These are phyloP conservation scores for Alternaria ventricosa DNA, from an alignment of 2,329 filamentous ascomycete species.

Conservation along the genomic window DNA sequence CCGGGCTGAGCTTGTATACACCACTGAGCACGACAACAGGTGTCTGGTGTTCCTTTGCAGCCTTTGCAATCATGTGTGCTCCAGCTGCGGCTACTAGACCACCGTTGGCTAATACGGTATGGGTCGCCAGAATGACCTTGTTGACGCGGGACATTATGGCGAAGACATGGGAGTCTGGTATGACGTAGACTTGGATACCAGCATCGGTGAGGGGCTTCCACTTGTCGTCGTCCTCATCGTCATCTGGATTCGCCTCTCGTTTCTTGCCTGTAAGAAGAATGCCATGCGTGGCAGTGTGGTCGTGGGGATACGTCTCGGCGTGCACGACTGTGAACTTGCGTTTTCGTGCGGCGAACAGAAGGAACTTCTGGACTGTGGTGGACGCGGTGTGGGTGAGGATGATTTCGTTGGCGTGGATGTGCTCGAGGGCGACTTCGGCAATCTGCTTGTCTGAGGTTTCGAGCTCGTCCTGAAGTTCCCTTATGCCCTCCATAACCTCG, in stretches of 20 bases:
- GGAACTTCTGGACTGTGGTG: slow-evolving; percentile 84
- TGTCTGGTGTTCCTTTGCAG: slow-evolving; percentile 80
- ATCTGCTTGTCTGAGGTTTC: slow-evolving; percentile 93
- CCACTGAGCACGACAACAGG: slow-evolving; percentile 89
- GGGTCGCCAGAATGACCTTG: slow-evolving; percentile 90
- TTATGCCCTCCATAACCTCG: slow-evolving; percentile 91
- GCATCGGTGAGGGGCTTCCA: slow-evolving; percentile 80
- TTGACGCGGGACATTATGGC: slow-evolving; percentile 95
- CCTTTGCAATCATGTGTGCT: slow-evolving; percentile 81
- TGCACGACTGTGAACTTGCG: slow-evolving; percentile 91
- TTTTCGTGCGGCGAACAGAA: slow-evolving; percentile 85
- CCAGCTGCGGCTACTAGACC: slow-evolving; percentile 84
- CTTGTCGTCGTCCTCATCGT: slow-evolving; percentile 60
- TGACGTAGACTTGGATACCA: slow-evolving; percentile 81
- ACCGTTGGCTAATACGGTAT: slow-evolving; percentile 87
- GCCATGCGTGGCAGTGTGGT: slow-evolving; percentile 68
- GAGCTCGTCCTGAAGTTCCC: slow-evolving; percentile 95
- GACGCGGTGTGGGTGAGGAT: slow-evolving; percentile 90
- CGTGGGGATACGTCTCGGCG: slow-evolving; percentile 75
- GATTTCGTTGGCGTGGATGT: slow-evolving; percentile 92
- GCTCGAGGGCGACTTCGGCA: slow-evolving; percentile 82
- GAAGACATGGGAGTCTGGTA: slow-evolving; percentile 85
- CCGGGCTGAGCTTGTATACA: slow-evolving; percentile 91
- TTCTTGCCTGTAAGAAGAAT: slow-evolving; percentile 64
- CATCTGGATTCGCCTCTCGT: slow-evolving; percentile 52